Evolutionary conservation across 2,329 filamentous ascomycete species (phyloP).

Genomic region (Aureobasidium sp.): DNA sequence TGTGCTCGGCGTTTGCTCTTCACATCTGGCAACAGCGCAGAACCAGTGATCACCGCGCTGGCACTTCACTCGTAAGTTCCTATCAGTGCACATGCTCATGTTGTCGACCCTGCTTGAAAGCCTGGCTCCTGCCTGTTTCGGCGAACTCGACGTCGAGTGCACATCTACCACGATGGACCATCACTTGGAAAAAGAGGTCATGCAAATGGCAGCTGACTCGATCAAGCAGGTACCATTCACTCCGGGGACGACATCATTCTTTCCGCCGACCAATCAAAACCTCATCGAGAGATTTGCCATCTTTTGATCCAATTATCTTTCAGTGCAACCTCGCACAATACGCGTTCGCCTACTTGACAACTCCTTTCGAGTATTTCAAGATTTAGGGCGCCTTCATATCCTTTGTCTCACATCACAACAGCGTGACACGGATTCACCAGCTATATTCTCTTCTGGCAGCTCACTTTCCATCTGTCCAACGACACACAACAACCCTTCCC

Average conservation of each 20-base stretch:
- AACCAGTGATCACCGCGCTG: not conserved
- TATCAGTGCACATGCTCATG: not conserved
- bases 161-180: not conserved
- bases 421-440: not conserved
- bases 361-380: not conserved
- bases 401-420: not conserved
- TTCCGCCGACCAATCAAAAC: not conserved
- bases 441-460: not conserved
- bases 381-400: not conserved
- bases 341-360: not conserved
- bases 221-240: not conserved
- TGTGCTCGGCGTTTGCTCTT: not conserved
- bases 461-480: not conserved
- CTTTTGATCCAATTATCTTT: not conserved
- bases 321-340: constrained; percentile 2
- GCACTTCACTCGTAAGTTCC: not conserved
- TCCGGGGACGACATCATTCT: not conserved
- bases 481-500: not conserved
- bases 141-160: not conserved
- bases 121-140: not conserved
- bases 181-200: not conserved
- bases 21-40: not conserved
- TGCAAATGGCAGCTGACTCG: not conserved
- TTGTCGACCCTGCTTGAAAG: not conserved
- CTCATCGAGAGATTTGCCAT: not conserved